Conservation (phyloP, 495 filamentous ascomycete species). For the Neurospora sp. region DNA sequence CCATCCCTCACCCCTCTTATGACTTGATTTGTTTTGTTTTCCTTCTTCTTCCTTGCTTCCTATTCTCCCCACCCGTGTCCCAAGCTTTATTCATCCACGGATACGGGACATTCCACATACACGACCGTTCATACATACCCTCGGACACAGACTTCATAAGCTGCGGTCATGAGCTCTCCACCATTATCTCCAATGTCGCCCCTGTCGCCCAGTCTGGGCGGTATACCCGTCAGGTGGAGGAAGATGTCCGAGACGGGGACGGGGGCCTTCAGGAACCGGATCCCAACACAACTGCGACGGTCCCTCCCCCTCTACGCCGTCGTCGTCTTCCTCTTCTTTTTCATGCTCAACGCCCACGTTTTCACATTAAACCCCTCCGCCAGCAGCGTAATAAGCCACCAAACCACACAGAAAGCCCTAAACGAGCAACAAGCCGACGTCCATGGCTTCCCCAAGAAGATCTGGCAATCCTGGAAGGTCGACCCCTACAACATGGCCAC, state of each 20-base stretch:
- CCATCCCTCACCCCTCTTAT: background rate
- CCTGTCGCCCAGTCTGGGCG: constrained; percentile 12
- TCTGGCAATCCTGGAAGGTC: constrained; percentile 58
- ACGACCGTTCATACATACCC: background rate
- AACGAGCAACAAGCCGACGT: background rate
- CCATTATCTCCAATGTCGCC: constrained; percentile 13
- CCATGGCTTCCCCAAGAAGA: constrained; percentile 21
- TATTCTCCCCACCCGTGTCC: background rate
- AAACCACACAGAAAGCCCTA: background rate
- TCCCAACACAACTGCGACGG: constrained; percentile 23
- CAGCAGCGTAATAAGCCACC: background rate
- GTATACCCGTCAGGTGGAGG: constrained; percentile 13
- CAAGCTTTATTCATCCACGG: background rate
- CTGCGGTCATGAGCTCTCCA: constrained; percentile 10
- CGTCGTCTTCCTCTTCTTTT: constrained; percentile 19
- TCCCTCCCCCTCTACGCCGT: constrained; percentile 16
- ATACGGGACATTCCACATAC: background rate
- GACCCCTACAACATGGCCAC: constrained; percentile 43
- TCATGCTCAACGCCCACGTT: constrained; percentile 29
- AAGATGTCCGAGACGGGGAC: background rate
- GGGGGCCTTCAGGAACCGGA: constrained; percentile 14
- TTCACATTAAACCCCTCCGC: constrained; percentile 1
- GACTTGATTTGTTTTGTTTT: background rate
- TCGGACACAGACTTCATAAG: background rate
- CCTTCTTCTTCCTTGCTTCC: background rate